Evolutionary conservation across 176 grass and related monocot species (phyloP), one percentile per base, ranked within the genome.

Genomic region (Avena sativa): DNA sequence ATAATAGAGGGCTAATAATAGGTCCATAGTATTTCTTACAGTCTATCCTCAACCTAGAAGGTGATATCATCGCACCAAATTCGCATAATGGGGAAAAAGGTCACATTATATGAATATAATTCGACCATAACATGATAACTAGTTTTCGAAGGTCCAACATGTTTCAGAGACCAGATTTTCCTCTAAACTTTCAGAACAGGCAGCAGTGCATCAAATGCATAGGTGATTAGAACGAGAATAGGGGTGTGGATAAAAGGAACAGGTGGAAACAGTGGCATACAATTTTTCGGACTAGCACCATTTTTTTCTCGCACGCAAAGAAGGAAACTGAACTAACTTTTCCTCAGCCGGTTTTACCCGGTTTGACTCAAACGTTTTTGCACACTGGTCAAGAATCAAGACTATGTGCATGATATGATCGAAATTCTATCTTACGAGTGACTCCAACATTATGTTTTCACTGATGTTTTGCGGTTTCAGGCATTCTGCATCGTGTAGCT

Each of bases 401-500:
- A 51, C 43, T 71, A 13, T 77, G 5, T 36, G 36, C 11, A 68
- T 81, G 11, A 61, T 20, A 56, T 7, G 16, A 53, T 81, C 23
- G 43, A 43, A 82, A n/a, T 34, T 79, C 32, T 25, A 11, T 48
- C 15, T 63, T 71, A 7, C 34, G 30, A 83, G 23, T 78, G 20
- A 51, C 62, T 6, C 11, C 46, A 70, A 25, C 32, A 25, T 69
- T 8, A 9, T 36, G 1, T 7, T 53, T 53, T 51, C 34, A 81
- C 8, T 16, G 5, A 53, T 36, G 10, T 66, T 70, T 32, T 25
- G 7, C 6, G 14, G 25, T 80, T 79, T 80, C 19, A 48, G 19
- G 79, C 48, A 87, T 86, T 26, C 17, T 46, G 16, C 19, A 81
- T 59, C 13, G 17, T 80, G 78, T n/a, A 56, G 40, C 59, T 8